Base-by-base conservation (phyloP, 495 filamentous ascomycete genomes). In the Tuber microsphaerosporum region DNA sequence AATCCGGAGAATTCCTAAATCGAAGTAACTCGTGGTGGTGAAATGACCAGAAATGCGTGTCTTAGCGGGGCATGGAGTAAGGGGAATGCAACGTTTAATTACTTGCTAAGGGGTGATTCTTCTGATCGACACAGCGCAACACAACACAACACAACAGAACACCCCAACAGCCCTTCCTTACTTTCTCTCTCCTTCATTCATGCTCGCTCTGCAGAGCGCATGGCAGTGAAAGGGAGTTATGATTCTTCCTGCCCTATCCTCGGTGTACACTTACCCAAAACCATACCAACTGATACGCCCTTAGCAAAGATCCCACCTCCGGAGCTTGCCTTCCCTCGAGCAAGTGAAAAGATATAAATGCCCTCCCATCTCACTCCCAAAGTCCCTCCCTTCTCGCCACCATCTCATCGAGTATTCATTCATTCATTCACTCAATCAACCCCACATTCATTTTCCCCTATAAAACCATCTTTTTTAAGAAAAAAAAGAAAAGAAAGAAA, bases 371-470 rank as follows among this genome's bases (percentile, higher is more conserved):
- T 56, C 51, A 46, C 45, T 16, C 45, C 16, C 45, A 46, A 46
- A 0, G 0, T 26, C 22, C 3, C 51, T 56, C 26, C n/a, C 51
- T 56, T 26, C 51, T 26, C 51, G 26, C 22, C 9, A 56, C 46
- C 42, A 26, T n/a, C 56, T n/a, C 31, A 73, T 34, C 26, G 22
- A 77, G 19, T 61, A 69, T 48, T 70, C 31, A 68, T 72, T 73
- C 22, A 74, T 73, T 17, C 39, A 22, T 39, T 56, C 22, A 48
- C 7, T 51, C 26, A 75, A 1, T 42, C 44, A 41, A n/a, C 17
- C 44, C 39, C 69, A 20, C 41, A 46, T 19, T 46, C 17, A 17
- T 45, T 39, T 19, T 17, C 43, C 20, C 37, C 22, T 3, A 44
- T 14, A 41, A 72, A 46, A 16, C 16, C 14, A 14, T 19, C 16